Percentiles rank a stretch among this genome's conserved stretches.
These are phyloP conservation scores for Mercurialis annua DNA, from an alignment of 345 rosid genomes.

Conservation along the genomic window DNA sequence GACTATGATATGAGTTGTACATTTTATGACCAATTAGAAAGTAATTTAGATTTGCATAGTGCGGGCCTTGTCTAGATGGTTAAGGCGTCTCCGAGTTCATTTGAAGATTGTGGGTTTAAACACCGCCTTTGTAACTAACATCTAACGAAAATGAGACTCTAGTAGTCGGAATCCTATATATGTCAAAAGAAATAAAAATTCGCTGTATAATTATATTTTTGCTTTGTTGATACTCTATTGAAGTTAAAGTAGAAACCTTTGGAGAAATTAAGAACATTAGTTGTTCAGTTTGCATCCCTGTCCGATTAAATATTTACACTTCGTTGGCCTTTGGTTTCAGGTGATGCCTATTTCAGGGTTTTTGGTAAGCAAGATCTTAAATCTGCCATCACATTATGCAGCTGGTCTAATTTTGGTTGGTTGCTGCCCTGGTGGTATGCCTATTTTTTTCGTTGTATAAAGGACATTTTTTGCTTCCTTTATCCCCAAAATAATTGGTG, in stretches of 20 bases:
- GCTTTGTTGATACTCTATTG: neutral
- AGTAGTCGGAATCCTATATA: too few species aligned
- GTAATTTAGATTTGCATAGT: too few species aligned
- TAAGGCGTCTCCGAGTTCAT: too few species aligned
- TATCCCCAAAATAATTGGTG: conserved; percentile 9
- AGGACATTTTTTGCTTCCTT: conserved; percentile 7
- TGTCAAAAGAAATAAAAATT: too few species aligned
- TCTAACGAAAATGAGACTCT: too few species aligned
- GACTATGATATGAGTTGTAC: too few species aligned
- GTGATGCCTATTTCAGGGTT: conserved; percentile 84
- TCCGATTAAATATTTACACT: neutral
- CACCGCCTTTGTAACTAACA: too few species aligned
- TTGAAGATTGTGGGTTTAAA: too few species aligned
- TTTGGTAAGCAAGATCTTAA: conserved; percentile 74
- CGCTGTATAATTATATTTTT: neutral
- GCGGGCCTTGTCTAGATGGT: too few species aligned
- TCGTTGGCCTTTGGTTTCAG: conserved; percentile 36
- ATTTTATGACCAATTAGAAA: too few species aligned
- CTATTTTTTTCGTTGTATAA: neutral
- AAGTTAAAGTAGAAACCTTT: neutral
- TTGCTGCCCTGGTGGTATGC: conserved; percentile 93
- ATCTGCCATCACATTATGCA: conserved; percentile 80
- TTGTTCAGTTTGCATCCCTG: too few species aligned
- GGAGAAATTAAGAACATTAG: neutral
- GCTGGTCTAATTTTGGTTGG: conserved; percentile 91